A percentile compares a stretch with the other conserved stretches of the same genome.
phyloP scores from a whole-genome alignment of 2,329 filamentous ascomycete genomes.

The Torrubiella hemipterigena region DNA sequence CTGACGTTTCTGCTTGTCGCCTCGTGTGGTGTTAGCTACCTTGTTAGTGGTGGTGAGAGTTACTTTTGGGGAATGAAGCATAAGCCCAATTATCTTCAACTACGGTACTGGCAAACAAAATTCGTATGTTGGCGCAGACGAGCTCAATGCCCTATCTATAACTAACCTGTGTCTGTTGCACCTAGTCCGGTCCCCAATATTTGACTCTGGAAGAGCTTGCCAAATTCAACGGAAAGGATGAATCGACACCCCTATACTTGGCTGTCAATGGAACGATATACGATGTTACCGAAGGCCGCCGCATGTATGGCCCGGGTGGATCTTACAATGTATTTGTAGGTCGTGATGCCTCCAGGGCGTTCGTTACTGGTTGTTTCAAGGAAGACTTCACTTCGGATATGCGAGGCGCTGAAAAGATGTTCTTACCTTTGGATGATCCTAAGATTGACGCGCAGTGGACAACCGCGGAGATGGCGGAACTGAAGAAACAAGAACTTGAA shows the following conservation, averaged over 20 bases:
- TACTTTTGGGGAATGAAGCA: slow-evolving; percentile 54
- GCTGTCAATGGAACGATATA: slow-evolving; percentile 81
- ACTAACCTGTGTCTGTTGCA: not conserved
- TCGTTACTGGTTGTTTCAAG: slow-evolving; percentile 85
- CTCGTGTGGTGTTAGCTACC: slow-evolving; percentile 61
- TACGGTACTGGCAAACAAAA: slow-evolving; percentile 45
- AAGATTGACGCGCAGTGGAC: slow-evolving; percentile 48
- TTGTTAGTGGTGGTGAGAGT: slow-evolving; percentile 59
- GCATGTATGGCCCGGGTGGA: slow-evolving; percentile 72
- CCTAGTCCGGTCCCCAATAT: slow-evolving; percentile 45
- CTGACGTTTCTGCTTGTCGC: slow-evolving; percentile 54
- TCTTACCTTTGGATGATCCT: slow-evolving; percentile 51
- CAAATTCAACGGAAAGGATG: slow-evolving; percentile 66
- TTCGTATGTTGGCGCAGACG: slow-evolving; percentile 33
- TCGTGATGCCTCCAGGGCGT: slow-evolving; percentile 74
- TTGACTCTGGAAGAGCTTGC: slow-evolving; percentile 67
- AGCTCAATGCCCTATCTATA: not conserved
- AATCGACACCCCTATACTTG: slow-evolving; percentile 70
- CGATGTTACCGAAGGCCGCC: slow-evolving; percentile 60
- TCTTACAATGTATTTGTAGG: slow-evolving; percentile 82
- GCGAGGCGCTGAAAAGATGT: slow-evolving; percentile 80
- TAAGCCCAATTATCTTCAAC: slow-evolving; percentile 48
- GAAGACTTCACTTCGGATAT: slow-evolving; percentile 78
- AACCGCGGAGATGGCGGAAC: slow-evolving; percentile 36
- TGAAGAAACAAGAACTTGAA: slow-evolving; percentile 51